These are phyloP conservation scores for Polytrichum commune DNA, from an alignment of 225 moss, liverwort and hornwort genomes.

Conservation along the genomic window DNA sequence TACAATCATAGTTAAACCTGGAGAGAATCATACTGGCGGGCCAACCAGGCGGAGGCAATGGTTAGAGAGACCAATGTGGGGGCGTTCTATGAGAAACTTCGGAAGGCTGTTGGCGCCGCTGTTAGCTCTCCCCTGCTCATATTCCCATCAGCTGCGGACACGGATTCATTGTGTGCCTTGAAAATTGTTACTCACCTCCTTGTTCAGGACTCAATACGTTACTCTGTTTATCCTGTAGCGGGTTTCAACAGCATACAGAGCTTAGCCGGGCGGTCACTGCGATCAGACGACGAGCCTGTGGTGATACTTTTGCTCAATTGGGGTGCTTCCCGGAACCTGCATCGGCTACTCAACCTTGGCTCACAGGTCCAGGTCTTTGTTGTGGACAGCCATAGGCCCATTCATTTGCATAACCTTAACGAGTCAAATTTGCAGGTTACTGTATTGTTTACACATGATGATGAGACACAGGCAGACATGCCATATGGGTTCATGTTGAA, in stretches of 20 bases:
- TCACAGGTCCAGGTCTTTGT: slow-evolving; percentile 71
- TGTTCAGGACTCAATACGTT: slow-evolving; percentile 75
- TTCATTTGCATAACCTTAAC: slow-evolving; percentile 77
- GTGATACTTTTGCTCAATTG: slow-evolving; percentile 85
- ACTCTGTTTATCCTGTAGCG: slow-evolving; percentile 83
- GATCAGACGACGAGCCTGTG: slow-evolving; percentile 41
- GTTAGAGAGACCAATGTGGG: slow-evolving; percentile 79
- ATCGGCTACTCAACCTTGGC: slow-evolving; percentile 65
- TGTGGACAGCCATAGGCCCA: slow-evolving; percentile 88
- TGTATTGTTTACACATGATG: slow-evolving; percentile 73
- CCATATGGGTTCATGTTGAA: slow-evolving; percentile 56
- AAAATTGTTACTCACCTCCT: slow-evolving; percentile 67
- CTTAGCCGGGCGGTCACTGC: slow-evolving; percentile 47
- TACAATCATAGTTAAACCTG: neutral
- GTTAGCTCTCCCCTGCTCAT: slow-evolving; percentile 66
- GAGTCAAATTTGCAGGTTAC: slow-evolving; percentile 58
- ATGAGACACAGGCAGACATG: slow-evolving; percentile 78
- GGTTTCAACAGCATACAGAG: slow-evolving; percentile 63
- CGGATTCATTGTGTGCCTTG: slow-evolving; percentile 78
- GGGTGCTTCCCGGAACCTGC: slow-evolving; percentile 83
- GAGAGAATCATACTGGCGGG: neutral
- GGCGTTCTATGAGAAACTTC: slow-evolving; percentile 75
- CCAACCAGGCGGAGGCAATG: slow-evolving; percentile 46
- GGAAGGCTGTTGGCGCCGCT: slow-evolving; percentile 55
- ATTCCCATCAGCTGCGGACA: slow-evolving; percentile 84